Conservation (phyloP, 2,329 filamentous ascomycete species). For the Alternaria infectoria region DNA sequence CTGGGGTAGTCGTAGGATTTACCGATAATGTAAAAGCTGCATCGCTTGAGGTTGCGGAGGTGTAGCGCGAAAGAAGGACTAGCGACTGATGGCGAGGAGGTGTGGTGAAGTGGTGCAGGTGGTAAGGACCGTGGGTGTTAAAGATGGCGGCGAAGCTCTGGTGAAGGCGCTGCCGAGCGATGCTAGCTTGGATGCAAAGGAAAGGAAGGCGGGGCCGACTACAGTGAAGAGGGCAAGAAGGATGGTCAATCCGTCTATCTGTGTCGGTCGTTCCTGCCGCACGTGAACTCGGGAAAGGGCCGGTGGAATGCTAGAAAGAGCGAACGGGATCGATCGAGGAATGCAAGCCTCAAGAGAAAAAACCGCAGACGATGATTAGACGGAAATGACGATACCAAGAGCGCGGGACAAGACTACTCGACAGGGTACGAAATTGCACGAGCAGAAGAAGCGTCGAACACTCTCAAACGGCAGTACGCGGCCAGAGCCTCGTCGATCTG, state of each 20-base stretch:
- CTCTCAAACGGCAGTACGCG: constrained; percentile 10
- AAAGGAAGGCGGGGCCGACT: constrained; percentile 13
- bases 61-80: constrained; percentile 8
- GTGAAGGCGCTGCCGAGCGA: not conserved
- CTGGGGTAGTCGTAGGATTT: constrained; percentile 19
- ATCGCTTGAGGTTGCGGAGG: constrained; percentile 18
- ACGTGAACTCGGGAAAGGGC: not conserved
- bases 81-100: constrained; percentile 6
- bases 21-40: constrained; percentile 22
- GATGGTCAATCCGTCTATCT: constrained; percentile 1
- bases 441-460: constrained; percentile 10
- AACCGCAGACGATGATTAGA: not conserved
- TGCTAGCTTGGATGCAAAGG: constrained; percentile 3
- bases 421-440: constrained; percentile 15
- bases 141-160: not conserved
- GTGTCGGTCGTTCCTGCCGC: constrained; percentile 7
- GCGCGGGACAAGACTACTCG: constrained; percentile 1
- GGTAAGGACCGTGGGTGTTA: constrained; percentile 12
- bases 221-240: constrained; percentile 5
- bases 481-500: constrained; percentile 11
- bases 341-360: not conserved
- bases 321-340: constrained; percentile 1
- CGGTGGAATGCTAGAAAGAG: constrained; percentile 1
- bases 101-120: not conserved
- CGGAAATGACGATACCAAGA: constrained; percentile 7